Conservation (phyloP, 2,329 filamentous ascomycete genomes). For the Aureobasidium sp. region DNA sequence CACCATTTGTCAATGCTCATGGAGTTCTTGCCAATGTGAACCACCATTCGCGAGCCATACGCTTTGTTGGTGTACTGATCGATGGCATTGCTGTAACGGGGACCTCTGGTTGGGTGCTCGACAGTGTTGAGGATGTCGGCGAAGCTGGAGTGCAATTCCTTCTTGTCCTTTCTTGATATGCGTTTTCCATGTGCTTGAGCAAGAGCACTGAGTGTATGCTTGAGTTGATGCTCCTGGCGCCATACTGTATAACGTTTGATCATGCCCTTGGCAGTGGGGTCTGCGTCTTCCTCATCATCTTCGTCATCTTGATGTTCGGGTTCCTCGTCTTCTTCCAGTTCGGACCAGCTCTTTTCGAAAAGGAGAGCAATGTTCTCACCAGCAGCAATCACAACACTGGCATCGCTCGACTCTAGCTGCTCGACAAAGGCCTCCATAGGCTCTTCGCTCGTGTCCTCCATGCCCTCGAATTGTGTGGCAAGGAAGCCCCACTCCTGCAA, state of each 20-base stretch:
- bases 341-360: conserved; percentile 65
- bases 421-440: conserved; percentile 78
- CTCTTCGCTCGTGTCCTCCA: conserved; percentile 62
- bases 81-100: conserved; percentile 58
- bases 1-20: conserved; percentile 67
- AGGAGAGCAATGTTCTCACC: conserved; percentile 76
- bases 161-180: conserved; percentile 60
- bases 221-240: conserved; percentile 55
- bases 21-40: conserved; percentile 52
- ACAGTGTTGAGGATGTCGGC: conserved; percentile 59
- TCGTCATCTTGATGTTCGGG: conserved; percentile 26
- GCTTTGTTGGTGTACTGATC: conserved; percentile 52
- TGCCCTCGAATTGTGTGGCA: conserved; percentile 68
- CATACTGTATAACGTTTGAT: conserved; percentile 63
- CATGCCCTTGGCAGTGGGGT: conserved; percentile 41
- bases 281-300: conserved; percentile 40
- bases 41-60: conserved; percentile 58
- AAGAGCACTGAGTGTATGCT: conserved; percentile 53
- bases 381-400: conserved; percentile 67
- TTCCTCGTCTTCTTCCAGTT: conserved; percentile 51
- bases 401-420: conserved; percentile 69
- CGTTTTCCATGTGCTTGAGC: conserved; percentile 54
- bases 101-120: conserved; percentile 59
- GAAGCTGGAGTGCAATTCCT: conserved; percentile 59
- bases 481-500: conserved; percentile 75